These are phyloP conservation scores for Kuraishia floccosa DNA, from an alignment of 805 yeast genomes.

Conservation along the genomic window DNA sequence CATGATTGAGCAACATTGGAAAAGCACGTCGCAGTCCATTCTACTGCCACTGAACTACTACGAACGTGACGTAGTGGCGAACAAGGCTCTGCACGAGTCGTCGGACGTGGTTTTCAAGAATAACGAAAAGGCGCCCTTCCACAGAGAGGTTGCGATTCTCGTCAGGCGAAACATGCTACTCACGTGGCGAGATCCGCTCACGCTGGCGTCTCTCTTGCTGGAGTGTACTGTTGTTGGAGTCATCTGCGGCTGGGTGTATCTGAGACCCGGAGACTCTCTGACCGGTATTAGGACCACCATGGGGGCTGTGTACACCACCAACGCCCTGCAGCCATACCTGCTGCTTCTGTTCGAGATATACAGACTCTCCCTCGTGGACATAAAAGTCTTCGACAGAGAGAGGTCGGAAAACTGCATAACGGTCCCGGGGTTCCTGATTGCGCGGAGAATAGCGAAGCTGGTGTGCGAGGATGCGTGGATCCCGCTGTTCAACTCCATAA, in stretches of 20 bases:
- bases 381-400: constrained; percentile 53
- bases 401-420: constrained; percentile 59
- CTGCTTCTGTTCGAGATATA: constrained; percentile 47
- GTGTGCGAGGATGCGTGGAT: constrained; percentile 60
- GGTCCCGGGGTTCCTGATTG: constrained; percentile 52
- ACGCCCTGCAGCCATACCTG: constrained; percentile 44
- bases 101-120: constrained; percentile 7
- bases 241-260: constrained; percentile 71
- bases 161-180: constrained; percentile 32
- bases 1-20: constrained; percentile 26
- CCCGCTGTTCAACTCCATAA: constrained; percentile 43
- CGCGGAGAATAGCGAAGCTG: constrained; percentile 56
- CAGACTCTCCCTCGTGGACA: constrained; percentile 41
- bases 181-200: constrained; percentile 39
- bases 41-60: constrained; percentile 5
- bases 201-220: constrained; percentile 27
- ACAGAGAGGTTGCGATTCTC: constrained; percentile 30
- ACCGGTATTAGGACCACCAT: constrained; percentile 56
- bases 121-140: constrained; percentile 25
- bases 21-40: constrained; percentile 3
- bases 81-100: neutral
- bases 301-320: constrained; percentile 40
- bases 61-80: no score
- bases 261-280: constrained; percentile 43
- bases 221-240: constrained; percentile 41